Evolutionary conservation across 108 stramenopile species (phyloP), one percentile per base, ranked within the genome.

Genomic region (Cylindrotheca fusiformis): DNA sequence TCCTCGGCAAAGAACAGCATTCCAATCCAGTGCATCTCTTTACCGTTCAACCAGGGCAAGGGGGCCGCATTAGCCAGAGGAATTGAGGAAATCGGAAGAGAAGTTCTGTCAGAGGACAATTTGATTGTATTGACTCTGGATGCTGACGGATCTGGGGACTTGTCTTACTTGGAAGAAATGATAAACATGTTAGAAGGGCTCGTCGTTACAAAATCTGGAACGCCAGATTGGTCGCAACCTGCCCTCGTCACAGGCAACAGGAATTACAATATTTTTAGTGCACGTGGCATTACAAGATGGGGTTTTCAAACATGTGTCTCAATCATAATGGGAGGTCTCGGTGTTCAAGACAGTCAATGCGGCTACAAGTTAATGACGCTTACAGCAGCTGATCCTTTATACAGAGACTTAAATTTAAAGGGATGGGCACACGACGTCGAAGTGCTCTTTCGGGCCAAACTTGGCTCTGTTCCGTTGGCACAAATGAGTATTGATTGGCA

Each of bases 361-460:
- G 91, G 86, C 12, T 84, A 84, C 69, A 92, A 92, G 55, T 58
- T 92, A 30, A 78, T 88, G 82, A 87, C 86, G 10, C 23, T 73
- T 0, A 44, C 63, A 0, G 77, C 82, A 10, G 83, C 80, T 2
- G 46, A 55, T 24, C 2, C 36, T 2, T 51, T 88, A 1, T 92
- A 87, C 55, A 23, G 61, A n/a, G 41, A 83, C 51, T 61, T 92
- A 17, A 45, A 87, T 63, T 52, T 87, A n/a, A 32, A 63, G 46
- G 53, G 86, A 50, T 92, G 91, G 91, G 72, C 85, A 19, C 86
- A 92, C 57, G 91, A 92, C 60, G 91, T 92, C 14, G 87, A 92
- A 71, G 84, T 92, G 10, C 58, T 88, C 22, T 79, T 77, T 76
- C 76, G 85, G 21, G 86, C 87, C 0, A 62, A 48, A 22, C 24